A percentile compares a stretch with the other conserved stretches of the same genome.
phyloP scores from a whole-genome alignment of 1,284 basidiomycete species.

The Cryptococcus amylolentus region DNA sequence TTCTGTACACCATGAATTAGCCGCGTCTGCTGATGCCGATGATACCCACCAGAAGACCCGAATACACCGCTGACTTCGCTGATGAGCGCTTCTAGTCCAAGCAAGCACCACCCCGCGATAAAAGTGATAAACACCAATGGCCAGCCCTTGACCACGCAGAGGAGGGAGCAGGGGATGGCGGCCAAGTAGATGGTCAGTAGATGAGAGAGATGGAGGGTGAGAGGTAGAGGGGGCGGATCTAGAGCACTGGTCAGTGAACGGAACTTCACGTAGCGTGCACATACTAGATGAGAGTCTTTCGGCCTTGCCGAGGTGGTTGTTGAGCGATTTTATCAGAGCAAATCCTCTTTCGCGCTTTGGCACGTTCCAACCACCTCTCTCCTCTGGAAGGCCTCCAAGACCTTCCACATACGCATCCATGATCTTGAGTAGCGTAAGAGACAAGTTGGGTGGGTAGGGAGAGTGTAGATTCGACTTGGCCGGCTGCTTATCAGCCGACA shows the following conservation, averaged over 20 bases:
- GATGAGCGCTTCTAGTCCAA: conserved; percentile 43
- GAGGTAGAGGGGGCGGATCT: conserved; percentile 44
- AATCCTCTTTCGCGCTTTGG: conserved; percentile 42
- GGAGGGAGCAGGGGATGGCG: conserved; percentile 38
- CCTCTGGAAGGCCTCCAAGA: conserved; percentile 25
- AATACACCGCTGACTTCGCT: conserved; percentile 44
- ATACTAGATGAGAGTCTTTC: conserved; percentile 43
- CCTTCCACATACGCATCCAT: conserved; percentile 46
- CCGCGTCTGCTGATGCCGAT: neutral
- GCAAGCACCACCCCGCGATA: conserved; percentile 42
- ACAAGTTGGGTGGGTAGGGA: conserved; percentile 44
- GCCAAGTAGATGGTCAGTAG: conserved; percentile 41
- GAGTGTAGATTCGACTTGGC: conserved; percentile 40
- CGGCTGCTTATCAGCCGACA: neutral
- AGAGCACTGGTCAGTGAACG: neutral
- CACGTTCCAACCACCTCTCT: conserved; percentile 39
- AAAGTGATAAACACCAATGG: conserved; percentile 31
- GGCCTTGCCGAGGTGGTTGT: conserved; percentile 33
- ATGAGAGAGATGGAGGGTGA: conserved; percentile 41
- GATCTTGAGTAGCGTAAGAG: conserved; percentile 41
- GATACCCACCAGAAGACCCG: conserved; percentile 31
- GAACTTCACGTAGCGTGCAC: conserved; percentile 8
- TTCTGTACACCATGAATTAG: conserved; percentile 20
- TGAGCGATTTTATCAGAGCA: conserved; percentile 34
- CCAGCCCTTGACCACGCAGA: conserved; percentile 34